A percentile compares a stretch with the other conserved stretches of the same genome.
These are phyloP conservation scores for Lodderomyces theae DNA, from an alignment of 1,139 yeast species.

Conservation along the genomic window DNA sequence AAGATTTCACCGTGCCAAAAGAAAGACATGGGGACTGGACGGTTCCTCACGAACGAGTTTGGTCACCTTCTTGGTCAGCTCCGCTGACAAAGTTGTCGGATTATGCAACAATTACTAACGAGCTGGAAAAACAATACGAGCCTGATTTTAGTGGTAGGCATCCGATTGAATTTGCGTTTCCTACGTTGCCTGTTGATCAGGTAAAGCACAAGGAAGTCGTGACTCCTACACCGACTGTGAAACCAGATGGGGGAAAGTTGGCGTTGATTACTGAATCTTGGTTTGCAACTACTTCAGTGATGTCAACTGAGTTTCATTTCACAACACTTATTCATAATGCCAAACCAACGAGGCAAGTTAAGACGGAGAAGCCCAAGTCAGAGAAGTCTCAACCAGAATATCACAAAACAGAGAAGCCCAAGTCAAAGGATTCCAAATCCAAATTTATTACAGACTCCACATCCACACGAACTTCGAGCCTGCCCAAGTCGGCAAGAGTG, in stretches of 20 bases:
- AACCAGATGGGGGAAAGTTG: not conserved
- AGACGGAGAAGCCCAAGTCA: not conserved
- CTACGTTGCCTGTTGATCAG: not conserved
- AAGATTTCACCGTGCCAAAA: not conserved
- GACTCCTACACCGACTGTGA: not conserved
- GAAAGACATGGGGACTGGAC: slow-evolving; percentile 5
- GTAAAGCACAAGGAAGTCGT: not conserved
- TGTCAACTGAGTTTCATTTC: not conserved
- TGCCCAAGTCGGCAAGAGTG: not conserved
- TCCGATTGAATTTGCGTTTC: not conserved
- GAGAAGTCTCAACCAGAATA: not conserved
- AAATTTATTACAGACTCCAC: no score
- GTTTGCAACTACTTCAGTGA: slow-evolving; percentile 2
- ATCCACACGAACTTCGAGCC: not conserved
- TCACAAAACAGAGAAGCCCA: not conserved
- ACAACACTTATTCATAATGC: not conserved
- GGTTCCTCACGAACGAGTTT: slow-evolving; percentile 1
- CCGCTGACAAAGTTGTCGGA: not conserved
- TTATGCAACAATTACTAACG: not conserved
- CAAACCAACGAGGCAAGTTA: not conserved
- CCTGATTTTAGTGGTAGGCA: not conserved
- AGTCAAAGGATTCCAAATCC: not conserved
- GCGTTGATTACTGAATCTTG: not conserved
- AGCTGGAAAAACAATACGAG: not conserved
- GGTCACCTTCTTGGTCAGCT: not conserved